A percentile compares a stretch with the other conserved stretches of the same genome.
These are phyloP conservation scores for Scalesia atractyloides DNA, from an alignment of 129 eudicot species.

Conservation along the genomic window DNA sequence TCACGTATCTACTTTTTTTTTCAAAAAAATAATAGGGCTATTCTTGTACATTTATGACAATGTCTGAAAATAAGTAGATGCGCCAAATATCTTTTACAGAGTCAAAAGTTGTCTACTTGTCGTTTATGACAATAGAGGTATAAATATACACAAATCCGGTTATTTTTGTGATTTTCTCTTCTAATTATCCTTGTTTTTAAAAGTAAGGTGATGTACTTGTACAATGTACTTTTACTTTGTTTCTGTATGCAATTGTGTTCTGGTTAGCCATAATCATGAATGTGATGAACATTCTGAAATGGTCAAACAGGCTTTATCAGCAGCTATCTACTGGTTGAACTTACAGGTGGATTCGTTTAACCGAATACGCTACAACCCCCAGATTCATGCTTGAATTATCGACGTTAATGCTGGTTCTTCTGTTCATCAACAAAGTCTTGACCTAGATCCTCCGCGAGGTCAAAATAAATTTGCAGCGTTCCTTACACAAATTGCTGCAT, in stretches of 20 bases:
- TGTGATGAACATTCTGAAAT: constrained; percentile 69
- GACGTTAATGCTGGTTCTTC: constrained; percentile 52
- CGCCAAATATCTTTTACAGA: neutral
- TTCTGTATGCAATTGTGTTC: constrained; percentile 15
- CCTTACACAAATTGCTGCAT: constrained; percentile 10
- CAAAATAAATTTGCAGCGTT: constrained; percentile 8
- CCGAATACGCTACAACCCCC: constrained; percentile 44
- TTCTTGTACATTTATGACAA: neutral
- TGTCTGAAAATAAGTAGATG: neutral
- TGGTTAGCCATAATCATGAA: constrained; percentile 44
- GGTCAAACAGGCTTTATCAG: constrained; percentile 96
- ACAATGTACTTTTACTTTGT: neutral
- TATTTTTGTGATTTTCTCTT: neutral
- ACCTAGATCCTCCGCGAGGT: constrained; percentile 23
- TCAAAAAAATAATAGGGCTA: neutral
- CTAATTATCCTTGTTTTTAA: neutral
- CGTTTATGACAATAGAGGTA: neutral
- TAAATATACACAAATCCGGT: neutral
- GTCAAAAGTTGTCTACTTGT: neutral
- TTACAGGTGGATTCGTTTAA: constrained; percentile 88
- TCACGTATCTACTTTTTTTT: neutral
- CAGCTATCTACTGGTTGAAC: constrained; percentile 99
- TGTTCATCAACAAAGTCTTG: constrained; percentile 60
- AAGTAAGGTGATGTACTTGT: neutral
- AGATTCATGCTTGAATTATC: constrained; percentile 63